Percentiles rank a stretch among this genome's conserved stretches.
phyloP scores from a whole-genome alignment of 352 stramenopile species.

The Peronospora belbahrii region DNA sequence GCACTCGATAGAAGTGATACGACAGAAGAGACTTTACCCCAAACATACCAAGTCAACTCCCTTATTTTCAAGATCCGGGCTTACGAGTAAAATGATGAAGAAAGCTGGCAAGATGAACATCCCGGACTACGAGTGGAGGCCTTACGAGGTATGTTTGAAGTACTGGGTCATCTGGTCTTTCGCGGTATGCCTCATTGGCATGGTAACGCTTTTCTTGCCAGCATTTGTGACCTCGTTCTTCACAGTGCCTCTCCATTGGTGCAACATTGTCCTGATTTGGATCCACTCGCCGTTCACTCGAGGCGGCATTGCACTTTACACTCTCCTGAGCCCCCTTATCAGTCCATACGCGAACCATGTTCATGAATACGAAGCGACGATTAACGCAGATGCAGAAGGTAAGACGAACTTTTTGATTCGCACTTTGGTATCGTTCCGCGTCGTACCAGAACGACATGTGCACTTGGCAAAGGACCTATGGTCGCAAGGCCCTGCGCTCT shows the following conservation, averaged over 20 bases:
- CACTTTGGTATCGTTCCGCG: conserved; percentile 49
- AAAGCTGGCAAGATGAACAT: conserved; percentile 28
- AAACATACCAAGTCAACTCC: conserved; percentile 18
- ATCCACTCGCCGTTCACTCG: conserved; percentile 70
- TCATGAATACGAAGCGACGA: conserved; percentile 26
- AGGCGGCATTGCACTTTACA: conserved; percentile 67
- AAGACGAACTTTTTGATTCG: conserved; percentile 62
- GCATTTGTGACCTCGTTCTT: conserved; percentile 50
- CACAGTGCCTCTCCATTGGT: conserved; percentile 40
- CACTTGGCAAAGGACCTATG: conserved; percentile 70
- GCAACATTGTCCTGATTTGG: conserved; percentile 73
- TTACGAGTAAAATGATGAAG: conserved; percentile 21
- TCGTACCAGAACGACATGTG: conserved; percentile 59
- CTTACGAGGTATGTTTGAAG: conserved; percentile 73
- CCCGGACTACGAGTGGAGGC: conserved; percentile 49
- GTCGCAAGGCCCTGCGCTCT: conserved; percentile 71
- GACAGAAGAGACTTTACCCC: conserved; percentile 41
- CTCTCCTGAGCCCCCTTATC: conserved; percentile 50
- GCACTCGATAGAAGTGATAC: conserved; percentile 55
- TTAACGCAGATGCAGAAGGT: conserved; percentile 24
- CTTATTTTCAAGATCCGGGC: conserved; percentile 1
- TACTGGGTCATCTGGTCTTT: conserved; percentile 82
- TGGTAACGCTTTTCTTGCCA: conserved; percentile 63
- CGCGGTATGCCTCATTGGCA: conserved; percentile 30
- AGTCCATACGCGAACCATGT: conserved; percentile 71